Evolutionary conservation across 306 rosid genomes (phyloP), one percentile per base, ranked within the genome.

Genomic region (Canavalia gladiata): DNA sequence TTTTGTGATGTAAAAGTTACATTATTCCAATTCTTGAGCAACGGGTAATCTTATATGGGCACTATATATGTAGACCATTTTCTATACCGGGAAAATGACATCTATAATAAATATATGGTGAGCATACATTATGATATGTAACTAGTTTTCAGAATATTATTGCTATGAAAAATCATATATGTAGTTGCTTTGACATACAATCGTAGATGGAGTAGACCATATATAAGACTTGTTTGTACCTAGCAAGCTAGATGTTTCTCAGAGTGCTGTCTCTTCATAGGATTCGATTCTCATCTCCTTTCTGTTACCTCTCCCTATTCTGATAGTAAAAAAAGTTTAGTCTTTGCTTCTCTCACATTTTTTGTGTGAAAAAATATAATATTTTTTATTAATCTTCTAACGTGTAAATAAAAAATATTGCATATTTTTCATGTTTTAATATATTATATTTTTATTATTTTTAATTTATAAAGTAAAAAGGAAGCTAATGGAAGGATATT

Each of bases 31-130:
- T 64, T 64, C 49, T 64, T 39, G 70, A 2, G 6, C 10, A 6
- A 64, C 31, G 9, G 12, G 37, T 64, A 31, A 31, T 39, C 49
- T 37, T 37, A 63, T 4, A 4, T 5, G 8, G 11, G 46, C 29
- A 62, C 45, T 18, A 18, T 18, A 18, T 18, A 18, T 18, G 25
- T 18, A 64, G 47, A 64, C 71, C 50, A 65, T 39, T 65, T 3
- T 65, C 51, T 41, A 41, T 65, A 13, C 11, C 6, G n/a, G 71
- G 71, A 65, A 39, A 65, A 18, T 1, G 71, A 65, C 34, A 65
- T 18, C 2, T 37, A 25, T 65, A 65, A n/a, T 39, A 41, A 65
- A 39, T 7, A 1, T 18, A 65, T n/a, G 33, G 12, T 65, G 71
- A 65, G 13, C 30, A 35, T 63, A 11, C 46, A 63, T 12, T 34